Conservation (phyloP, 257 asterid genomes). For the Solanum sejunctum region DNA sequence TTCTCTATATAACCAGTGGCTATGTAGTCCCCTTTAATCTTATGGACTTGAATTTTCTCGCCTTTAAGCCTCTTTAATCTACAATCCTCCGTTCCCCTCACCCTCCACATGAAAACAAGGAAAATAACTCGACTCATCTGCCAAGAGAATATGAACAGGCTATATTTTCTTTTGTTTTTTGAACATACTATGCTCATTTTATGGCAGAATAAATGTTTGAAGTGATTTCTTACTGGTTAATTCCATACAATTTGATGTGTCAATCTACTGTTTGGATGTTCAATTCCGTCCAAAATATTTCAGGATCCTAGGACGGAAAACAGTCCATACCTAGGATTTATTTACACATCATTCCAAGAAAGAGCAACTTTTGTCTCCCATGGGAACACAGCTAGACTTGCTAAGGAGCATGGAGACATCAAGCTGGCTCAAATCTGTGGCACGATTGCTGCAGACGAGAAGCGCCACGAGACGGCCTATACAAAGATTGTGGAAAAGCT, state of each 20-base stretch:
- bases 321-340: constrained; percentile 71
- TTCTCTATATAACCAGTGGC: neutral
- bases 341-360: constrained; percentile 83
- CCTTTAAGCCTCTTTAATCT: neutral
- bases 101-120: neutral
- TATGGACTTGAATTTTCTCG: neutral
- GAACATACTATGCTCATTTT: neutral
- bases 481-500: constrained; percentile 70
- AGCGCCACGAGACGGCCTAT: constrained; percentile 80
- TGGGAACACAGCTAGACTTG: constrained; percentile 71
- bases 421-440: constrained; percentile 79
- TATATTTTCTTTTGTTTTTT: neutral
- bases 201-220: neutral
- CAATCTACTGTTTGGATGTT: neutral
- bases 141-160: neutral
- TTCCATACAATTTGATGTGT: neutral
- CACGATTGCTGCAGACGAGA: constrained; percentile 66
- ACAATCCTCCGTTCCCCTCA: neutral
- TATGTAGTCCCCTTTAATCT: neutral
- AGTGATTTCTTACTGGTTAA: neutral
- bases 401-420: constrained; percentile 58
- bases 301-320: constrained; percentile 78
- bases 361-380: constrained; percentile 75
- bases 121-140: neutral
- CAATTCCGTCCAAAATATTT: neutral